Evolutionary conservation across 2,329 filamentous ascomycete genomes (phyloP), one percentile per base, ranked within the genome.

Genomic region (Cytospora schulzeri): DNA sequence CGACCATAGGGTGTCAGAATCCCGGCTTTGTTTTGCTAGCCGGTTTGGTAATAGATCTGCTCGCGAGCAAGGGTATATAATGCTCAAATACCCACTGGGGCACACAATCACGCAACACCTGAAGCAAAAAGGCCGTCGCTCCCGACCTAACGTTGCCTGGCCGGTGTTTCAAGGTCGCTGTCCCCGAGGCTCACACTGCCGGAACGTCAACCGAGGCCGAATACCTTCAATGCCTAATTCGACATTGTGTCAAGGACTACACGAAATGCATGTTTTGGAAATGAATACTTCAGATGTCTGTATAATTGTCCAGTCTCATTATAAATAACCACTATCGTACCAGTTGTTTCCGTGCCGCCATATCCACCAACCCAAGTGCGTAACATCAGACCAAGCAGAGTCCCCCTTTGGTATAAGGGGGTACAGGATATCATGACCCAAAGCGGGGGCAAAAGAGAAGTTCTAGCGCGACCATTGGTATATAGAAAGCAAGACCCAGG

Each of bases 381-480:
- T 24, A 48, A 24, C 19, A 24, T 48, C 45, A 48, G n/a, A 24
- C 45, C 45, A 48, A 14, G 45, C 45, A 24, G 45, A 24, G 45
- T 8, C 45, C 45, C n/a, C 45, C 19, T 6, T 19, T 22, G 41
- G 2, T 17, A 11, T 11, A 14, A 14, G n/a, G 41, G 9, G n/a
- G 41, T 11, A 14, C 22, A 24, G 45, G n/a, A 48, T 48, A 24
- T 48, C 45, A 48, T 48, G 45, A 48, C 17, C 45, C 45, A 48
- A 15, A 48, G 45, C n/a, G n/a, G 24, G n/a, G n/a, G 45, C 45
- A 48, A 48, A 48, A 15, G 9, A 5, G 19, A 48, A 12, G n/a
- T 14, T 48, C 45, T 48, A 48, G 45, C 45, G 45, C 45, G n/a
- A 48, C n/a, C 45, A 48, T 48, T 48, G 45, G 45, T 48, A 48